phyloP scores from a whole-genome alignment of 306 rosid genomes.

The Prunus fruticosa region DNA sequence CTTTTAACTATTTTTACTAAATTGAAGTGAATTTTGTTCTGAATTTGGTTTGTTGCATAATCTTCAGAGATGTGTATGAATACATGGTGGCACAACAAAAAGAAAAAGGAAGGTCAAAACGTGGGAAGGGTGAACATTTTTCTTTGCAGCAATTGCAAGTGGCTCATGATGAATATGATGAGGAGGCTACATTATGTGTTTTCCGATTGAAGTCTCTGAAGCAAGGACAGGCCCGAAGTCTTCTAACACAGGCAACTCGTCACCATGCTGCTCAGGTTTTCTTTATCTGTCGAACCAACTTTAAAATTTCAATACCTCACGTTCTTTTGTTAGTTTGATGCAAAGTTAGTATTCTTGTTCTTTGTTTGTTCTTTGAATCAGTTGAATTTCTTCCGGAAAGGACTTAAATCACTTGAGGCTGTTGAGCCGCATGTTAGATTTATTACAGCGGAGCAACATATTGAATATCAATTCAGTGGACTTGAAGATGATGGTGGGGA shows the following conservation, averaged over 20 bases:
- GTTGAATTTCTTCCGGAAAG: slow-evolving; percentile 88
- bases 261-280: slow-evolving; percentile 89
- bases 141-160: slow-evolving; percentile 60
- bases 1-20: slow-evolving; percentile 17
- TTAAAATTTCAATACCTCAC: slow-evolving; percentile 11
- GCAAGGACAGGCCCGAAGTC: slow-evolving; percentile 87
- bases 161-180: slow-evolving; percentile 66
- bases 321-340: slow-evolving; percentile 9
- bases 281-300: slow-evolving; percentile 7
- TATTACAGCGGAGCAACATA: slow-evolving; percentile 64
- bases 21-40: slow-evolving; percentile 22
- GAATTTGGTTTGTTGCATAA: slow-evolving; percentile 36
- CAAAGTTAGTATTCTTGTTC: slow-evolving; percentile 7
- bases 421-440: slow-evolving; percentile 79
- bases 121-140: slow-evolving; percentile 61
- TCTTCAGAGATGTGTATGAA: slow-evolving; percentile 72
- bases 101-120: slow-evolving; percentile 77
- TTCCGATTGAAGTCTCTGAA: slow-evolving; percentile 81
- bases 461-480: slow-evolving; percentile 75
- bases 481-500: slow-evolving; percentile 63
- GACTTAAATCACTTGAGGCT: slow-evolving; percentile 79
- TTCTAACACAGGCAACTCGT: slow-evolving; percentile 91
- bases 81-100: slow-evolving; percentile 39
- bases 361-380: slow-evolving; percentile 30
- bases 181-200: slow-evolving; percentile 70